Evolutionary conservation across 768 basidiomycete species (phyloP).

Genomic region (Leccinum imitatum): DNA sequence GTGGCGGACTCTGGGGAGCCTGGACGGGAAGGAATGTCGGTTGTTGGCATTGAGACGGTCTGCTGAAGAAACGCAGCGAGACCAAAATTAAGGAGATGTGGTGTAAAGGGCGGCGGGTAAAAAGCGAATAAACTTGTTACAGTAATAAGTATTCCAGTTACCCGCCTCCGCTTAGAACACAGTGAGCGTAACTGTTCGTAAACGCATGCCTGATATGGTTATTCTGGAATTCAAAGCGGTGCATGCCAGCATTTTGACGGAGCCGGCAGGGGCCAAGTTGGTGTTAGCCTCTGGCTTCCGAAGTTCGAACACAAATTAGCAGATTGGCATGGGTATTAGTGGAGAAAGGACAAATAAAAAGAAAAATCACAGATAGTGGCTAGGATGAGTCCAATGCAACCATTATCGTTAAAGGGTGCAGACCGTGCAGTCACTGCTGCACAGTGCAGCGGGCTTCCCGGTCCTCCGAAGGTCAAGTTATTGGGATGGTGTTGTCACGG

Average conservation of each 20-base stretch:
- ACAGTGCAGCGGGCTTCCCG: too few relatives aligned
- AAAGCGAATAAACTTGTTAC: conserved; percentile 13
- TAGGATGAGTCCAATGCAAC: too few relatives aligned
- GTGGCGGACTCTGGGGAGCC: conserved; percentile 31
- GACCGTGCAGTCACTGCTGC: neutral
- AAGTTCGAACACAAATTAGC: too few relatives aligned
- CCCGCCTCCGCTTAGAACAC: conserved; percentile 16
- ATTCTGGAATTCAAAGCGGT: conserved; percentile 5
- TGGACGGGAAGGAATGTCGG: conserved; percentile 9
- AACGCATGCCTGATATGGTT: conserved; percentile 29
- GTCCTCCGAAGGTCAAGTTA: too few relatives aligned
- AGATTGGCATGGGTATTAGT: too few relatives aligned
- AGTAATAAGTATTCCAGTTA: neutral
- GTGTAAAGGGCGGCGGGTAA: conserved; percentile 14
- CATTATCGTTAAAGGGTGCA: neutral
- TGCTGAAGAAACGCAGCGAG: conserved; percentile 2
- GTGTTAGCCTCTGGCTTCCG: too few relatives aligned
- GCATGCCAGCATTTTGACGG: neutral
- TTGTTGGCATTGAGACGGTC: conserved; percentile 12
- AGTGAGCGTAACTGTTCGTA: conserved; percentile 29
- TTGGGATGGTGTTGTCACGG: neutral
- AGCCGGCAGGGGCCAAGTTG: neutral
- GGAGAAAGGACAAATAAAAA: too few relatives aligned
- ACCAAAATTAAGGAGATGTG: conserved; percentile 3
- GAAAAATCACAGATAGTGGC: too few relatives aligned